Conservation (phyloP, 2,329 filamentous ascomycete species). For the Trichocomaceae sp. region DNA sequence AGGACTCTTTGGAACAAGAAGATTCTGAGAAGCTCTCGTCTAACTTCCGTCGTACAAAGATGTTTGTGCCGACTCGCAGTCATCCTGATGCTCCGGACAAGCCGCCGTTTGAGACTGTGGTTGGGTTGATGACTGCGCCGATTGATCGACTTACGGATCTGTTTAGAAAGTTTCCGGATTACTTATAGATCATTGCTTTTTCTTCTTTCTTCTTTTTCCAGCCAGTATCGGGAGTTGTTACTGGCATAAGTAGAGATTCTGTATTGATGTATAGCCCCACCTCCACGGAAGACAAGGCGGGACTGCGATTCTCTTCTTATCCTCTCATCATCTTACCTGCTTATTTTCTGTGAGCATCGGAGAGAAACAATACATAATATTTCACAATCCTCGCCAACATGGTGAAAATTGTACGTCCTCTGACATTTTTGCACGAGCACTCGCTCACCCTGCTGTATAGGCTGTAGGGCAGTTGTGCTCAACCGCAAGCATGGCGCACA, state of each 20-base stretch:
- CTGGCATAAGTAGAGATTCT: not conserved
- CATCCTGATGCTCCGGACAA: conserved; percentile 48
- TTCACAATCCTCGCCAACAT: not conserved
- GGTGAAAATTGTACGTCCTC: conserved; percentile 8
- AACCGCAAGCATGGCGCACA: conserved; percentile 68
- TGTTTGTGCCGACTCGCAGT: conserved; percentile 47
- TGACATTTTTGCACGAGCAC: conserved; percentile 7
- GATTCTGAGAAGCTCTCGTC: conserved; percentile 35
- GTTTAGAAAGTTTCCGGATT: conserved; percentile 50
- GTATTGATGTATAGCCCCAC: not conserved
- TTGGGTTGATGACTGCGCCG: conserved; percentile 50
- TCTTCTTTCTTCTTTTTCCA: too few species aligned
- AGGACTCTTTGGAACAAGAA: conserved; percentile 33
- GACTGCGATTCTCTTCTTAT: not conserved
- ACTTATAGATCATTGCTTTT: too few species aligned
- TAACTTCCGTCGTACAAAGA: conserved; percentile 49
- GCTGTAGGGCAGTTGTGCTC: conserved; percentile 87
- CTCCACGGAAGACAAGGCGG: not conserved
- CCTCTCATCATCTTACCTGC: not conserved
- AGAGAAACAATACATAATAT: not conserved
- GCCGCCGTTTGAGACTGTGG: conserved; percentile 51
- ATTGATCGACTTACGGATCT: conserved; percentile 51
- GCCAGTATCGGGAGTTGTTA: too few species aligned
- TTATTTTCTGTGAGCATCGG: not conserved
- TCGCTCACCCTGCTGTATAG: conserved; percentile 41